Base-by-base conservation (phyloP, 208 protist species). In the Herpetomonas tarakana region DNA sequence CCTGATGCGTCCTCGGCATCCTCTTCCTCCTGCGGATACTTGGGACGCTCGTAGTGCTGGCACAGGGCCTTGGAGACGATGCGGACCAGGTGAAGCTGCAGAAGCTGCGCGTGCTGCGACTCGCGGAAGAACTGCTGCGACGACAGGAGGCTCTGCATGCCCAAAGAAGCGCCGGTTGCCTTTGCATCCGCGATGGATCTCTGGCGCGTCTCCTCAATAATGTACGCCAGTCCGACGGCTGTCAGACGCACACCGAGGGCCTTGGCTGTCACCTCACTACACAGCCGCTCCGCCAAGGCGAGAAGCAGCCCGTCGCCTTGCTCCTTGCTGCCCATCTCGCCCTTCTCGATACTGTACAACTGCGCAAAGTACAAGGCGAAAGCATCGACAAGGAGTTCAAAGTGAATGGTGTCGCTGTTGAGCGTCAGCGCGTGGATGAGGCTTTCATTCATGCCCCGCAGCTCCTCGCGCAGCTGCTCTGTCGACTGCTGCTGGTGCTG, bases 171-270 rank as follows among this genome's bases (percentile, higher is more conserved):
- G 4, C 44, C 44, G 11, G 19, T 22, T 12, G 9, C 3, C 19
- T 22, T 4, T 22, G 9, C 44, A 4, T 55, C 51, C 52, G n/a
- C 65, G 47, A 21, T 6, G 7, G 9, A 2, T 21, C 11, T 24
- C 2, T 16, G 11, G 6, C 35, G 41, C 18, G 46, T 63, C 18
- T 57, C 18, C 1, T 46, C 22, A 24, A 65, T 47, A 26, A 61
- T 51, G n/a, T 56, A 56, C 14, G 25, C 38, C n/a, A 73, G 30
- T 47, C 65, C 65, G 0, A 39, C 11, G 12, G 65, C 11, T 9
- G 65, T 31, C 26, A 72, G 35, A 14, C 65, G 60, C 11, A 53
- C 58, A 9, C 65, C 72, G 28, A 73, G 45, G 3, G 61, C 72
- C 22, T 78, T 64, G 0, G 35, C 31, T 25, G 58, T 41, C 25